These are phyloP conservation scores for Chenopodium formosanum DNA, from an alignment of 148 eudicot genomes.

Conservation along the genomic window DNA sequence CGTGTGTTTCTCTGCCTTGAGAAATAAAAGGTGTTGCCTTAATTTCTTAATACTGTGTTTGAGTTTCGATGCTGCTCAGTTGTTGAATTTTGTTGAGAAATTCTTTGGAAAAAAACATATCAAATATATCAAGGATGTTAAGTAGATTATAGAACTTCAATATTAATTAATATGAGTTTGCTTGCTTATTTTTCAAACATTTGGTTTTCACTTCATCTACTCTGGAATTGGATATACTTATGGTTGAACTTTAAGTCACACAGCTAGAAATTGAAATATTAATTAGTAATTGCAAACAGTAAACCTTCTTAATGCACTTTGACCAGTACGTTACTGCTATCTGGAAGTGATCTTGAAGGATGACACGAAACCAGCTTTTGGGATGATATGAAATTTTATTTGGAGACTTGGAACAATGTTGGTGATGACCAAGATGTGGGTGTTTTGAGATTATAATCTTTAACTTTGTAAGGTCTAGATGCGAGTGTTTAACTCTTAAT, in stretches of 20 bases:
- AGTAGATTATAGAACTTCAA: too few species aligned
- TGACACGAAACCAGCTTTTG: background rate
- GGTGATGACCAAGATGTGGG: background rate
- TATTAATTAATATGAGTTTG: background rate
- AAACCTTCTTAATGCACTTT: too few species aligned
- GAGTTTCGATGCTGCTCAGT: too few species aligned
- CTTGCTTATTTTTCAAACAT: background rate
- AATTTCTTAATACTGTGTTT: background rate
- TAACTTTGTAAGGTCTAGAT: background rate
- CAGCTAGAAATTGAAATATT: background rate
- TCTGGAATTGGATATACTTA: background rate
- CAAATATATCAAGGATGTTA: background rate
- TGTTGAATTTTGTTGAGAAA: background rate
- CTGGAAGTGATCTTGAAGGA: background rate
- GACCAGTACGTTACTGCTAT: background rate
- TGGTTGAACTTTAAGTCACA: background rate
- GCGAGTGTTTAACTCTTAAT: background rate
- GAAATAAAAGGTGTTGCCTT: background rate
- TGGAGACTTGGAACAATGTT: background rate
- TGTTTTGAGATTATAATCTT: background rate
- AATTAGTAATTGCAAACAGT: too few species aligned
- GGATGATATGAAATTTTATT: background rate
- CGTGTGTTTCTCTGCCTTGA: background rate
- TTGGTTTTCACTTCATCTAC: background rate
- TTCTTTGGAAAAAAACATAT: too few species aligned